phyloP scores from a whole-genome alignment of 768 basidiomycete species.

The Pulveroboletus sp. region DNA sequence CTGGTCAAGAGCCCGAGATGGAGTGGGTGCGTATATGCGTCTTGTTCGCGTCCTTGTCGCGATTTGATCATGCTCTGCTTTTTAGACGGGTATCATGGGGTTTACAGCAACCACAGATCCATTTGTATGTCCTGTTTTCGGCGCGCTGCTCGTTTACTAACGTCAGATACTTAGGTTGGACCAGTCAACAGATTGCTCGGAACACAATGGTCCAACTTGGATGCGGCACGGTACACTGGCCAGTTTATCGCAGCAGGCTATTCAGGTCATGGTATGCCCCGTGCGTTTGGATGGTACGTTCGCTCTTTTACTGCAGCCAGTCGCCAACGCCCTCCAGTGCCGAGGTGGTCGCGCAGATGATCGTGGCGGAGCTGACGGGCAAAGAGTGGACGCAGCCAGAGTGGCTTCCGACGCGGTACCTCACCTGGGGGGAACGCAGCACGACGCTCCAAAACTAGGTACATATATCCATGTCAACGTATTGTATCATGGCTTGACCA shows the following conservation, averaged over 20 bases:
- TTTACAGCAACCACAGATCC: constrained; percentile 62
- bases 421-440: constrained; percentile 33
- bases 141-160: too few relatives aligned
- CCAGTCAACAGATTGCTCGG: constrained; percentile 41
- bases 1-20: constrained; percentile 56
- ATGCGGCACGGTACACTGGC: constrained; percentile 38
- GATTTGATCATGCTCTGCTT: neutral
- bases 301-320: neutral
- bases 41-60: neutral
- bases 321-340: constrained; percentile 40
- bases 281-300: constrained; percentile 59
- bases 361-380: constrained; percentile 44
- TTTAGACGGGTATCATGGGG: constrained; percentile 82
- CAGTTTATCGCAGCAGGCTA: constrained; percentile 76
- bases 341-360: constrained; percentile 60
- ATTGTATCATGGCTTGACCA: too few relatives aligned
- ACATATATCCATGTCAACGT: neutral
- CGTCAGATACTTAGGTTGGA: constrained; percentile 47
- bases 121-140: constrained; percentile 46
- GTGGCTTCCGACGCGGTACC: constrained; percentile 62
- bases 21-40: constrained; percentile 66
- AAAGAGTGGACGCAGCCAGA: constrained; percentile 49
- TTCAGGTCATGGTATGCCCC: constrained; percentile 79
- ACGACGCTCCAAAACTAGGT: too few relatives aligned
- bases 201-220: constrained; percentile 8